Percentiles rank a stretch among this genome's conserved stretches.
phyloP scores from a whole-genome alignment of 2,329 filamentous ascomycete genomes.

The Dactylonectria estremocensis region DNA sequence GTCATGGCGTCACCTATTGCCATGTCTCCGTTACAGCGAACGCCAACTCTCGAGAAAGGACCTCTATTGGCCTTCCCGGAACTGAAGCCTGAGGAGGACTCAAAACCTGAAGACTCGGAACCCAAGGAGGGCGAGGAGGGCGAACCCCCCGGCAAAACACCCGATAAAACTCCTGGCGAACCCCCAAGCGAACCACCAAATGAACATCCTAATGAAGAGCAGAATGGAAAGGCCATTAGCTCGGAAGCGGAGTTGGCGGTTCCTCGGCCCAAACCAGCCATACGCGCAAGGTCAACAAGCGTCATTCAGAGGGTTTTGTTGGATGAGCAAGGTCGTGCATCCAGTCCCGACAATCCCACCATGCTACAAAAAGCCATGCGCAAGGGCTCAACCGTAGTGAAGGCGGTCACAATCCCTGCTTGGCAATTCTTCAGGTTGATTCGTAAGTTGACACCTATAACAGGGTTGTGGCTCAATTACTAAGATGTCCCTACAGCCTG shows the following conservation, averaged over 20 bases:
- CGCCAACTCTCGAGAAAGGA: constrained; percentile 36
- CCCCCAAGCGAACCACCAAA: not conserved
- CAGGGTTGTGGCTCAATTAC: constrained; percentile 33
- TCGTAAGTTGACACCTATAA: constrained; percentile 69
- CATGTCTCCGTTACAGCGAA: constrained; percentile 44
- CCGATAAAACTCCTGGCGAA: constrained; percentile 20
- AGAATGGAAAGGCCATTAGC: not conserved
- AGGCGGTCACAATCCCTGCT: constrained; percentile 94
- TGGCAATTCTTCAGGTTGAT: constrained; percentile 98
- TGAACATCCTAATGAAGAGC: not conserved
- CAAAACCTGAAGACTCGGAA: not conserved
- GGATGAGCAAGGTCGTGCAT: constrained; percentile 64
- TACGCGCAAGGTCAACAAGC: constrained; percentile 69
- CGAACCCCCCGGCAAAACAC: constrained; percentile 9
- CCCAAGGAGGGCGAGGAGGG: constrained; percentile 15
- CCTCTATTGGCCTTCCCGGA: constrained; percentile 15
- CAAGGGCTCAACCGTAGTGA: constrained; percentile 69
- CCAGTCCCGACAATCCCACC: constrained; percentile 58
- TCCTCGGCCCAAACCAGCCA: constrained; percentile 50
- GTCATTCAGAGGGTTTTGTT: constrained; percentile 74
- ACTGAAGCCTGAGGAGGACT: constrained; percentile 13
- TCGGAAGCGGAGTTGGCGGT: constrained; percentile 1
- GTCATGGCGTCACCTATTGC: constrained; percentile 53
- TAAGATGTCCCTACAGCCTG: constrained; percentile 75
- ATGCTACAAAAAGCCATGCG: constrained; percentile 61